Percentiles rank a stretch among this genome's conserved stretches.
Conservation (phyloP, 768 basidiomycete genomes). For the Tylopilus subfusipes region DNA sequence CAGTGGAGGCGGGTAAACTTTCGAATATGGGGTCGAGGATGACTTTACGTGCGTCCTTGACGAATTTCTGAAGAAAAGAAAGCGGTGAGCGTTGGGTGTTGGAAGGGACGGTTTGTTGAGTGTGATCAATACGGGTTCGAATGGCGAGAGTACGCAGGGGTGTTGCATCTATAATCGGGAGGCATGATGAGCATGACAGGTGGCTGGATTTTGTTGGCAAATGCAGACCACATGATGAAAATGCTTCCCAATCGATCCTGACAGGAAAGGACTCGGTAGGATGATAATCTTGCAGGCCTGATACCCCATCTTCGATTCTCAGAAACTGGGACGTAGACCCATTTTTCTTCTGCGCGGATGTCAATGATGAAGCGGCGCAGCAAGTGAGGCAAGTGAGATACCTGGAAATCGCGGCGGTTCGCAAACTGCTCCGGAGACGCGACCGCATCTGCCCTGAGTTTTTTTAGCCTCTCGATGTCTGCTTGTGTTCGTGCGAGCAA, state of each 20-base stretch:
- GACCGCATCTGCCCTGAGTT: constrained; percentile 40
- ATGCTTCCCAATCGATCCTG: constrained; percentile 61
- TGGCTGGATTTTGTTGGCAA: not conserved
- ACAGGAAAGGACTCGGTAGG: constrained; percentile 40
- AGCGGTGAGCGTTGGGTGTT: constrained; percentile 41
- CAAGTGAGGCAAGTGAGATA: constrained; percentile 16
- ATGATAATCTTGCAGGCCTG: constrained; percentile 43
- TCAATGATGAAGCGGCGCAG: constrained; percentile 21
- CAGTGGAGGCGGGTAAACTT: constrained; percentile 15
- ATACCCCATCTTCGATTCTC: constrained; percentile 36
- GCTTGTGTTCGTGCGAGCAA: constrained; percentile 57
- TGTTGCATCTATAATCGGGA: constrained; percentile 44
- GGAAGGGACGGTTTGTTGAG: constrained; percentile 38
- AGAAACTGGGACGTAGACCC: constrained; percentile 27
- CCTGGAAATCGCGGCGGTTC: constrained; percentile 34
- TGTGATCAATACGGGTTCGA: constrained; percentile 35
- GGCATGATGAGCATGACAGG: constrained; percentile 9
- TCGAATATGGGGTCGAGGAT: constrained; percentile 48
- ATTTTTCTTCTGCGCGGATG: constrained; percentile 10
- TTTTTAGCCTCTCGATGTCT: constrained; percentile 57
- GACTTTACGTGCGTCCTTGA: constrained; percentile 46
- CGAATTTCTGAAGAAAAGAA: constrained; percentile 56
- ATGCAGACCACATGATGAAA: constrained; percentile 50
- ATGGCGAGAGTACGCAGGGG: constrained; percentile 49
- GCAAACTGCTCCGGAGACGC: constrained; percentile 34